Evolutionary conservation across 164 flowering plant genomes (phyloP).

Genomic region (Liriodendron chinense): DNA sequence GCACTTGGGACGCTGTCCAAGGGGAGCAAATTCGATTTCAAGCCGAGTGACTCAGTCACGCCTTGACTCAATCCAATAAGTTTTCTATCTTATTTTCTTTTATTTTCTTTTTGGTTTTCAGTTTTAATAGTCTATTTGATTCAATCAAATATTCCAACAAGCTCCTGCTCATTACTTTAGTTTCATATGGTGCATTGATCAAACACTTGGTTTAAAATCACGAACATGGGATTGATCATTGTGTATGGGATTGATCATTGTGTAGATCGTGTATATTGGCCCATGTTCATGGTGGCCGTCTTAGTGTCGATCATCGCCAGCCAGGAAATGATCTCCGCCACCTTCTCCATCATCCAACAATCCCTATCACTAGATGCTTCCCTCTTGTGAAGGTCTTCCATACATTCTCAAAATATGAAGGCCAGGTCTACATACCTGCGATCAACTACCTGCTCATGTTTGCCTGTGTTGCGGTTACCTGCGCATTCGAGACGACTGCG

Average conservation of each 20-base stretch:
- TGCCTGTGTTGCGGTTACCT: slow-evolving; percentile 16
- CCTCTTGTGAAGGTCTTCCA: slow-evolving; percentile 59
- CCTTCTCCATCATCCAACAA: slow-evolving; percentile 60
- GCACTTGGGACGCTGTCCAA: too few relatives aligned
- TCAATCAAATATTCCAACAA: too few relatives aligned
- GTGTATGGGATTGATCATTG: neutral
- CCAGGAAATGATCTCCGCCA: slow-evolving; percentile 50
- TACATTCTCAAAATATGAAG: slow-evolving; percentile 45
- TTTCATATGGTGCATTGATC: neutral
- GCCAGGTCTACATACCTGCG: slow-evolving; percentile 48
- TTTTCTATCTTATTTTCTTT: too few relatives aligned
- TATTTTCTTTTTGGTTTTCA: too few relatives aligned
- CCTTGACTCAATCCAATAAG: too few relatives aligned
- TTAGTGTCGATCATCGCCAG: slow-evolving; percentile 21
- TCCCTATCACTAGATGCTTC: slow-evolving; percentile 55
- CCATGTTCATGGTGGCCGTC: slow-evolving; percentile 20
- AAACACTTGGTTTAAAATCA: neutral
- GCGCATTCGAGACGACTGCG: too few relatives aligned
- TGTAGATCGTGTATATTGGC: slow-evolving; percentile 21
- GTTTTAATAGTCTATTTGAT: too few relatives aligned
- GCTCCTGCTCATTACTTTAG: too few relatives aligned
- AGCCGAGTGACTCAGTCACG: too few relatives aligned
- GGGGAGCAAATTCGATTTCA: too few relatives aligned
- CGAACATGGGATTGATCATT: too few relatives aligned
- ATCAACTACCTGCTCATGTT: slow-evolving; percentile 45